Base-by-base conservation (phyloP, 768 basidiomycete species). In the Pleurotus citrinopileatus region DNA sequence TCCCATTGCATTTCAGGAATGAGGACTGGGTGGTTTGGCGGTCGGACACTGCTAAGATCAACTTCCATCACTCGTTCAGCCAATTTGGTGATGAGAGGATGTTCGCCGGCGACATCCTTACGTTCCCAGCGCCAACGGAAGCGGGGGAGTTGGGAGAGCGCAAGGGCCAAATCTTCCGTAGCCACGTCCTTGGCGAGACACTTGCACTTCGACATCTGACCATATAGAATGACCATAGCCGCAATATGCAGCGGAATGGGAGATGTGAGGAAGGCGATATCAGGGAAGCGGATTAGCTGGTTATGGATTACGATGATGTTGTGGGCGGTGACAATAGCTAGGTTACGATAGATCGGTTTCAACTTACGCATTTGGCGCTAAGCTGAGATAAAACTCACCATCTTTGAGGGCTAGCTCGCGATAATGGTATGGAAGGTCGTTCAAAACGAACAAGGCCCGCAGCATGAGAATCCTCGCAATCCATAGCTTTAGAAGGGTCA, bases 111-210 rank as follows among this genome's bases (percentile, higher is more conserved):
- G 52, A 82, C 69, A 63, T 93, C 91, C 65, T 87, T 91, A 50
- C 91, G 82, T 63, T 91, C 89, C 91, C 91, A 94, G 57, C 91
- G 84, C 91, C 91, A 94, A 47, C 91, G 84, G 80, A 93, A 89
- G 27, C 86, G 85, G 2, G 91, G 91, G 9, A 93, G 81, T 83
- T 92, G 89, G 66, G 92, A 87, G 19, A 94, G 82, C 25, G 91
- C 91, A 66, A 90, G 81, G 84, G 87, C 89, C 32, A 94, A 80
- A 61, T 94, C 91, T 68, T 92, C 87, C 25, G 89, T 72, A 34
- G 87, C 89, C 34, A 82, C 80, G 53, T 83, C 74, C 36, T 75
- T 77, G 1, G 86, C 69, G 23, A 91, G 76, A 37, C 78, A 79
- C 23, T 89, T 82, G 56, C 87, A 88, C 50, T 82, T 81, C 5